phyloP scores from a whole-genome alignment of 1,284 basidiomycete genomes.

The Inonotus obliquus region DNA sequence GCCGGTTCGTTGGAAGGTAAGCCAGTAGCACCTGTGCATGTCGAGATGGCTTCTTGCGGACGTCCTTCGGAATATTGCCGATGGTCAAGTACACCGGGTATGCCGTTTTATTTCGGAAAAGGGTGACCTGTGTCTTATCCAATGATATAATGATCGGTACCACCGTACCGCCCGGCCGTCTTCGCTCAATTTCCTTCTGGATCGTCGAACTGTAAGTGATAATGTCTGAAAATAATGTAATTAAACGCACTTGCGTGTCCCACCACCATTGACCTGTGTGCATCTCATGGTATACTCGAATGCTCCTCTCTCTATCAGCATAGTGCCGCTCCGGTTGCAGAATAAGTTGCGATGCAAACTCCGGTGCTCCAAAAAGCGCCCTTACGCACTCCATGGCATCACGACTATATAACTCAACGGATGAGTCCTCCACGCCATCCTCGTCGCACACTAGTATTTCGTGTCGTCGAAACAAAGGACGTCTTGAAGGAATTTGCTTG shows the following conservation, averaged over 20 bases:
- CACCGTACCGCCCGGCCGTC: constrained; percentile 20
- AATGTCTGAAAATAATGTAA: neutral
- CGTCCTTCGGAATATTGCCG: constrained; percentile 24
- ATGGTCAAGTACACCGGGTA: constrained; percentile 27
- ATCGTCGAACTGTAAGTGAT: no score
- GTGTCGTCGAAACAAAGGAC: neutral
- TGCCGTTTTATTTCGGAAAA: constrained; percentile 22
- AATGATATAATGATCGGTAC: constrained; percentile 20
- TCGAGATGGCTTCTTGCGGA: constrained; percentile 19
- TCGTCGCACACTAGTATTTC: neutral
- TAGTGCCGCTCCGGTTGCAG: constrained; percentile 15
- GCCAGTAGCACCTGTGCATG: constrained; percentile 24
- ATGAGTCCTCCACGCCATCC: no score
- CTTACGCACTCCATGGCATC: constrained; percentile 21
- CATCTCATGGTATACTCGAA: constrained; percentile 23
- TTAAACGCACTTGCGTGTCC: constrained; percentile 21
- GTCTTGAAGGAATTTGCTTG: neutral
- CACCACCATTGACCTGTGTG: constrained; percentile 24
- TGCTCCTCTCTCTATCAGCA: neutral
- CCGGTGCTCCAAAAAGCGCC: constrained; percentile 20
- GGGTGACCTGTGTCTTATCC: constrained; percentile 24
- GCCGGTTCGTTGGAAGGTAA: constrained; percentile 22
- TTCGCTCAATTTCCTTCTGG: neutral
- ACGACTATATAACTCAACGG: constrained; percentile 18
- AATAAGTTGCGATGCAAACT: constrained; percentile 14